phyloP scores from a whole-genome alignment of 352 stramenopile genomes.

The Elongisporangium undulatum region DNA sequence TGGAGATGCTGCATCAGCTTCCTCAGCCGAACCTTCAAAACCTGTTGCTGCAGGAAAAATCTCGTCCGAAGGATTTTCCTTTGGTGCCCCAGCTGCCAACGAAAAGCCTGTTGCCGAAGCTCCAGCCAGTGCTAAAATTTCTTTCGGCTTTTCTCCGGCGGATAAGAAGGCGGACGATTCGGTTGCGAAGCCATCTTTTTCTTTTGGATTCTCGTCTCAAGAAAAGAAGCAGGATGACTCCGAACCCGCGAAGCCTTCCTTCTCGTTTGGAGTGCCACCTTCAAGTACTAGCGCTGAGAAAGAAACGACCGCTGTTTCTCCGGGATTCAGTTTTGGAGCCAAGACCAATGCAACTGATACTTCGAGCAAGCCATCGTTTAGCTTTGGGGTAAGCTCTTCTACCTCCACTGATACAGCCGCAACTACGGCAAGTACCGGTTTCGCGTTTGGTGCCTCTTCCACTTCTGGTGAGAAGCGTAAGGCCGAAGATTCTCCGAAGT shows the following conservation, averaged over 20 bases:
- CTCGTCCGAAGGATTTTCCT: conserved; percentile 22
- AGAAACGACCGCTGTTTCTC: not conserved
- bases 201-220: conserved; percentile 11
- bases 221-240: conserved; percentile 6
- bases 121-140: conserved; percentile 17
- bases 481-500: conserved; percentile 6
- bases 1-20: not conserved
- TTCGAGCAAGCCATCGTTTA: conserved; percentile 17
- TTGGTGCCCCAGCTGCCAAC: conserved; percentile 9
- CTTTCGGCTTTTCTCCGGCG: conserved; percentile 9
- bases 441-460: conserved; percentile 26
- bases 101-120: conserved; percentile 13
- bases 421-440: conserved; percentile 7
- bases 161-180: conserved; percentile 11
- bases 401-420: conserved; percentile 1
- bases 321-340: conserved; percentile 21
- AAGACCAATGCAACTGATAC: conserved; percentile 3
- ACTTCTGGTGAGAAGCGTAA: conserved; percentile 2
- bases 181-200: conserved; percentile 15
- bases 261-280: conserved; percentile 21
- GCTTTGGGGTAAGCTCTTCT: conserved; percentile 7
- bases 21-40: not conserved
- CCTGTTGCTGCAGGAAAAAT: conserved; percentile 1
- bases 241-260: conserved; percentile 15
- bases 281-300: conserved; percentile 3